A percentile compares a stretch with the other conserved stretches of the same genome.
Conservation (phyloP, 2,329 filamentous ascomycete genomes). For the Rasamsonia emersonii region DNA sequence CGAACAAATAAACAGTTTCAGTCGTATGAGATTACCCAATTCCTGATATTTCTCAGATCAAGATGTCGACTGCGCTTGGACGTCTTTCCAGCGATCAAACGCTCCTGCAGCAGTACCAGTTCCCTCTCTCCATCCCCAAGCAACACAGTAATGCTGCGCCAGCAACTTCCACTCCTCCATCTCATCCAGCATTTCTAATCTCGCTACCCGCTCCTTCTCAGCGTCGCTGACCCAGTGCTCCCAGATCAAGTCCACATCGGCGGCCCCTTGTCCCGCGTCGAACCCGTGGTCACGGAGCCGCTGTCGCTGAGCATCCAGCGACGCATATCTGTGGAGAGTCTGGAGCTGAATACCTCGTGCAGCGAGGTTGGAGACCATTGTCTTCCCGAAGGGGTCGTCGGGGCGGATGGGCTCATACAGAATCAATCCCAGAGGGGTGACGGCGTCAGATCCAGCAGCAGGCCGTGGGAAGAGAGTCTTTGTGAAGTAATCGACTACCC, state of each 20-base stretch:
- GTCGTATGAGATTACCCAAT: too few species aligned
- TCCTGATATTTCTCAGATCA: too few species aligned
- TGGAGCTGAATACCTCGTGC: slow-evolving; percentile 75
- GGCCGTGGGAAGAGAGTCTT: slow-evolving; percentile 36
- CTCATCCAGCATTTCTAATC: slow-evolving; percentile 83
- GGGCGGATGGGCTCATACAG: slow-evolving; percentile 87
- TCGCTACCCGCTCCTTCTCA: slow-evolving; percentile 73
- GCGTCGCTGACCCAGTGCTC: slow-evolving; percentile 58
- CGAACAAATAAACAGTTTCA: too few species aligned
- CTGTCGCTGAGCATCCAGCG: slow-evolving; percentile 57
- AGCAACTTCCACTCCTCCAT: slow-evolving; percentile 88
- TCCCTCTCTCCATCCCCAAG: slow-evolving; percentile 70
- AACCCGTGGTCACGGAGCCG: slow-evolving; percentile 64
- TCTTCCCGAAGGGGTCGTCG: slow-evolving; percentile 75
- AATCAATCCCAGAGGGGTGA: slow-evolving; percentile 51
- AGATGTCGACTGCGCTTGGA: slow-evolving; percentile 27
- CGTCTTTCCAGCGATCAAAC: slow-evolving; percentile 28
- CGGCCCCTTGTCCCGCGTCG: slow-evolving; percentile 44
- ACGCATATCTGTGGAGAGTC: slow-evolving; percentile 65
- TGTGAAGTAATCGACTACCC: slow-evolving; percentile 58
- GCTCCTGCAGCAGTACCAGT: slow-evolving; percentile 14
- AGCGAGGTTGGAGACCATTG: slow-evolving; percentile 86
- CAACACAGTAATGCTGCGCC: slow-evolving; percentile 79
- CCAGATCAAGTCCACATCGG: slow-evolving; percentile 64
- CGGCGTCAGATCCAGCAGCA: slow-evolving; percentile 25